A percentile compares a stretch with the other conserved stretches of the same genome.
Evolutionary conservation across 2,329 filamentous ascomycete genomes (phyloP).

Genomic region (Diatrype stigma): DNA sequence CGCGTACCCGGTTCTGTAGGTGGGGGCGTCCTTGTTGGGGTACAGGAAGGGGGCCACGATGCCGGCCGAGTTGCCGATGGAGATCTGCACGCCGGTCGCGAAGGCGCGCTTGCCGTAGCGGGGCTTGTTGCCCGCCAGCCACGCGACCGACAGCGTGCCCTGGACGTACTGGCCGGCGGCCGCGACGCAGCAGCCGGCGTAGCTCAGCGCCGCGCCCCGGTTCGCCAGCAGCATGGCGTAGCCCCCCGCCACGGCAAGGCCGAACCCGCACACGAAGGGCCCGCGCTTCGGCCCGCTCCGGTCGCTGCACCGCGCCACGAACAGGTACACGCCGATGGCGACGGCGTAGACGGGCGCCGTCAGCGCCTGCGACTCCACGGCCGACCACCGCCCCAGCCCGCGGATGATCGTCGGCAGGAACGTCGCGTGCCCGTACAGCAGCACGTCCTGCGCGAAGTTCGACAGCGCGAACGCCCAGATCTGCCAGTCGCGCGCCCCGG

Average conservation of each 20-base stretch:
- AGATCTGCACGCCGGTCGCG: constrained; percentile 57
- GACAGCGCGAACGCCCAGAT: constrained; percentile 56
- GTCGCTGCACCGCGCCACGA: constrained; percentile 55
- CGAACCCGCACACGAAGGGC: constrained; percentile 46
- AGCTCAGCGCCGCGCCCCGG: constrained; percentile 52
- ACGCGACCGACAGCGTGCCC: constrained; percentile 15
- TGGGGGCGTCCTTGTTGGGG: constrained; percentile 36
- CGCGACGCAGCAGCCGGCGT: constrained; percentile 59
- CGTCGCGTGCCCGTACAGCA: constrained; percentile 64
- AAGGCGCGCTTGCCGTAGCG: constrained; percentile 62
- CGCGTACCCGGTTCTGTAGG: constrained; percentile 47
- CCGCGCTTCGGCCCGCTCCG: constrained; percentile 49
- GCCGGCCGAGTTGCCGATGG: constrained; percentile 58
- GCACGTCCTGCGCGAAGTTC: constrained; percentile 59
- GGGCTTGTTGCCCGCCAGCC: constrained; percentile 53
- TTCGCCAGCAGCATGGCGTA: constrained; percentile 56
- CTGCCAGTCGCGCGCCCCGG: constrained; percentile 59
- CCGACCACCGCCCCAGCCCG: constrained; percentile 52
- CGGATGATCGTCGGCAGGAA: constrained; percentile 68
- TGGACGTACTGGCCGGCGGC: constrained; percentile 42
- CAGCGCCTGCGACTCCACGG: constrained; percentile 58
- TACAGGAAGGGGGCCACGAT: constrained; percentile 60
- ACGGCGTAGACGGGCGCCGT: constrained; percentile 65
- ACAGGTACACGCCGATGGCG: constrained; percentile 57
- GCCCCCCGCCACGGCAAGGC: constrained; percentile 49